Percentiles rank a stretch among this genome's conserved stretches.
Conservation (phyloP, 2,329 filamentous ascomycete species). For the Aspergillus novofumigatus region DNA sequence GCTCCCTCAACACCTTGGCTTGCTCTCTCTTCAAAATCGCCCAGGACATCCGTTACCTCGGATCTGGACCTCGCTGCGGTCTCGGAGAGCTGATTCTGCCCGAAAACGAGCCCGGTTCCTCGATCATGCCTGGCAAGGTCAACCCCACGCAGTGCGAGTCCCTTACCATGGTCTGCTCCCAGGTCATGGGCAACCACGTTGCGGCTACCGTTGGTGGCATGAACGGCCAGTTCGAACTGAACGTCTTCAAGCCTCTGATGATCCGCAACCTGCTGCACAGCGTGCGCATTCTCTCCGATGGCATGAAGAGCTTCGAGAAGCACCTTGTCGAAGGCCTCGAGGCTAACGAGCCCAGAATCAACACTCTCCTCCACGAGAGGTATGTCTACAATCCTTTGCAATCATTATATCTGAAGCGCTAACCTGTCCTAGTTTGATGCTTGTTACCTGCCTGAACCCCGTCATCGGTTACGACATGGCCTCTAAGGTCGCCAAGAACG, state of each 20-base stretch:
- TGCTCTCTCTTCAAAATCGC: slow-evolving; percentile 94
- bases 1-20: slow-evolving; percentile 88
- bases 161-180: slow-evolving; percentile 93
- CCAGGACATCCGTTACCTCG: slow-evolving; percentile 95
- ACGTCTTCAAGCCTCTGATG: slow-evolving; percentile 97
- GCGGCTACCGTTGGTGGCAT: slow-evolving; percentile 91
- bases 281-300: slow-evolving; percentile 78
- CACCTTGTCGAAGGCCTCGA: slow-evolving; percentile 83
- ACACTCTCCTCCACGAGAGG: slow-evolving; percentile 88
- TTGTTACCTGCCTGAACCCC: slow-evolving; percentile 95
- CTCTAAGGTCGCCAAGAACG: slow-evolving; percentile 95
- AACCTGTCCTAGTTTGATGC: slow-evolving; percentile 68
- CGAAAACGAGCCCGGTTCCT: slow-evolving; percentile 96
- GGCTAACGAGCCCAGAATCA: slow-evolving; percentile 91
- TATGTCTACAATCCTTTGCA: slow-evolving; percentile 44
- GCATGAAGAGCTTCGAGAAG: slow-evolving; percentile 92
- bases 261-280: slow-evolving; percentile 95
- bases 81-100: slow-evolving; percentile 89
- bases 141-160: slow-evolving; percentile 98
- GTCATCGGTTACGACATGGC: slow-evolving; percentile 98
- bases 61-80: slow-evolving; percentile 91
- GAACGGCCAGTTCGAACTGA: slow-evolving; percentile 97
- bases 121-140: slow-evolving; percentile 99
- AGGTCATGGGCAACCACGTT: slow-evolving; percentile 97
- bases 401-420: slow-evolving; percentile 7